These are phyloP conservation scores for Tardiomyces blankii DNA, from an alignment of 1,139 yeast species.

Conservation along the genomic window DNA sequence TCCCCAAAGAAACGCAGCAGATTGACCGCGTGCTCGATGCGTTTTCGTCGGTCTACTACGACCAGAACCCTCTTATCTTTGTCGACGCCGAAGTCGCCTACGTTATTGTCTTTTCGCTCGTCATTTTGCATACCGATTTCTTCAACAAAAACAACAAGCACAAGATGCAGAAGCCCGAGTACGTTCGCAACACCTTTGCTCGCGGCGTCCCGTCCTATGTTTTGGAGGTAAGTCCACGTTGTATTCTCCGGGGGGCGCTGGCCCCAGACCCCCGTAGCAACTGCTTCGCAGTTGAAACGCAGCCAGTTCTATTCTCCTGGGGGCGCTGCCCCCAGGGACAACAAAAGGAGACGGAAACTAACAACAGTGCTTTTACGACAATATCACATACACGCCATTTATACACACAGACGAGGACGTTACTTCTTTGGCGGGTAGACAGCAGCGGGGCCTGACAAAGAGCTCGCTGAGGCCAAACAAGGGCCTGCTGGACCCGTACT, in stretches of 20 bases:
- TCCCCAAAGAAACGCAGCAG: constrained; percentile 63
- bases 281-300: too few relatives aligned
- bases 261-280: too few relatives aligned
- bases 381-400: constrained; percentile 48
- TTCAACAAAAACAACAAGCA: constrained; percentile 52
- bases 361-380: constrained; percentile 43
- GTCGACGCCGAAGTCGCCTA: constrained; percentile 40
- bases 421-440: background rate
- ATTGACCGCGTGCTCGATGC: constrained; percentile 51
- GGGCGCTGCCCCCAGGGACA: too few relatives aligned
- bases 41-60: constrained; percentile 39
- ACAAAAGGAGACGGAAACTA: too few relatives aligned
- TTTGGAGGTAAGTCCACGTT: constrained; percentile 21
- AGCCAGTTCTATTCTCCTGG: too few relatives aligned
- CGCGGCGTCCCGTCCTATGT: constrained; percentile 32
- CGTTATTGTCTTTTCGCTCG: constrained; percentile 45
- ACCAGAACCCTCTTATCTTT: constrained; percentile 30
- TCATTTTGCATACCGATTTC: constrained; percentile 59
- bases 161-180: constrained; percentile 54
- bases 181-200: constrained; percentile 36
- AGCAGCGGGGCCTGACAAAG: background rate
- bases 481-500: constrained; percentile 30
- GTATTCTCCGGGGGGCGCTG: too few relatives aligned
- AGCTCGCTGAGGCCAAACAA: constrained; percentile 19
- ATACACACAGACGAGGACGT: constrained; percentile 29